A percentile compares a stretch with the other conserved stretches of the same genome.
Evolutionary conservation across 164 flowering plant species (phyloP).

Genomic region (Nymphaea colorata): DNA sequence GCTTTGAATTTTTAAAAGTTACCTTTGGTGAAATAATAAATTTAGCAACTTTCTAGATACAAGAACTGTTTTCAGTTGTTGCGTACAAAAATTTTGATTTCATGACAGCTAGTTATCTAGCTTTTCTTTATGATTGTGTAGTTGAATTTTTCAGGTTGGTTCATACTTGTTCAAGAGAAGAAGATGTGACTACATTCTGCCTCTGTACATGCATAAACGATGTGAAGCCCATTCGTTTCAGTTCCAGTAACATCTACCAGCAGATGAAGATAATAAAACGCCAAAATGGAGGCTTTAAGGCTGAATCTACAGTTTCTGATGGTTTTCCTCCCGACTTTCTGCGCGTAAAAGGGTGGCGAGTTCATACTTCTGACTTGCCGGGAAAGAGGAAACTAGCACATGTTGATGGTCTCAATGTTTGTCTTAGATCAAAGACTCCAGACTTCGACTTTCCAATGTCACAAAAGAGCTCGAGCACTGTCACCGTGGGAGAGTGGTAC

Average conservation of each 20-base stretch:
- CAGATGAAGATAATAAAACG: constrained; percentile 19
- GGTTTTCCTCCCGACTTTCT: constrained; percentile 10
- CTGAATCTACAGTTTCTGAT: constrained; percentile 9
- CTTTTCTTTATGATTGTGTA: background rate
- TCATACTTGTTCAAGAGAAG: constrained; percentile 29
- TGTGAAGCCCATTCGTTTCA: constrained; percentile 24
- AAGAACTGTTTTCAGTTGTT: too few species aligned
- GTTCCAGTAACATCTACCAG: constrained; percentile 28
- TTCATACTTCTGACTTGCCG: background rate
- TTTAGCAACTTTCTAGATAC: too few species aligned
- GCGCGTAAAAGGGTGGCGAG: constrained; percentile 8
- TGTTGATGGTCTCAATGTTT: constrained; percentile 3
- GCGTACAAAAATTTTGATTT: too few species aligned
- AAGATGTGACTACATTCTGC: constrained; percentile 28
- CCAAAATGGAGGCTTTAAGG: constrained; percentile 5
- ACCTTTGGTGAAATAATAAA: too few species aligned
- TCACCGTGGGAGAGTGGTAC: constrained; percentile 9
- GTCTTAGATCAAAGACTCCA: constrained; percentile 2
- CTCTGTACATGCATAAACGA: constrained; percentile 11
- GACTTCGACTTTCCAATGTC: constrained; percentile 5
- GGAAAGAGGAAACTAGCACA: background rate
- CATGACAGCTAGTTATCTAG: background rate
- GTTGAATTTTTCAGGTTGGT: constrained; percentile 29
- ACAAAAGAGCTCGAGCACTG: constrained; percentile 1
- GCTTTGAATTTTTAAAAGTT: too few species aligned